These are phyloP conservation scores for Fraxinus baroniana DNA, from an alignment of 305 asterid genomes.

Conservation along the genomic window DNA sequence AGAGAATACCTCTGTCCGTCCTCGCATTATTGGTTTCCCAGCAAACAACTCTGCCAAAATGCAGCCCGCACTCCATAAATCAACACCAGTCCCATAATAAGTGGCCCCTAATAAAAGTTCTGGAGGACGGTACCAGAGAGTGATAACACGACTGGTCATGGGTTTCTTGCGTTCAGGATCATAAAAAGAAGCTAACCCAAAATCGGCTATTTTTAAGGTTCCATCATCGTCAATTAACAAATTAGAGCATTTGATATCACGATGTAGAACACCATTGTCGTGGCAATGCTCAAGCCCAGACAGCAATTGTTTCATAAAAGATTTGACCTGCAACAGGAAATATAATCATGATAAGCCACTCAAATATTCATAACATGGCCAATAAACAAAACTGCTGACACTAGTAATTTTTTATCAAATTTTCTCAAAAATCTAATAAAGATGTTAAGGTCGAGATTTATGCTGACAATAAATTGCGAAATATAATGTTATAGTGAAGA, in stretches of 20 bases:
- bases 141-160: constrained; percentile 90
- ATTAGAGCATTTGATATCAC: constrained; percentile 91
- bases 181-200: constrained; percentile 79
- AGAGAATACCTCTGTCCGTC: constrained; percentile 77
- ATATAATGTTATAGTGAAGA: not conserved
- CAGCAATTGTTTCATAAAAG: constrained; percentile 77
- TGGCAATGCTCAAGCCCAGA: constrained; percentile 96
- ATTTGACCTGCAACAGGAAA: constrained; percentile 64
- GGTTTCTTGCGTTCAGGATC: constrained; percentile 62
- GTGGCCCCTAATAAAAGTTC: constrained; percentile 87
- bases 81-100: constrained; percentile 76
- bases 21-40: constrained; percentile 81
- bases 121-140: constrained; percentile 98
- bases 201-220: constrained; percentile 78
- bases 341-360: constrained; percentile 16
- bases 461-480: not conserved
- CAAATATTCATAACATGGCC: not conserved
- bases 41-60: constrained; percentile 77
- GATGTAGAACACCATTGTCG: constrained; percentile 79
- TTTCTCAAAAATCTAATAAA: not conserved
- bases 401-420: not conserved
- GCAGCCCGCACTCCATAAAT: constrained; percentile 96
- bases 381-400: not conserved
- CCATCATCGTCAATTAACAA: constrained; percentile 79
- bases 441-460: not conserved